Base-by-base conservation (phyloP, 805 yeast species). In the Yarrowia sp. region DNA sequence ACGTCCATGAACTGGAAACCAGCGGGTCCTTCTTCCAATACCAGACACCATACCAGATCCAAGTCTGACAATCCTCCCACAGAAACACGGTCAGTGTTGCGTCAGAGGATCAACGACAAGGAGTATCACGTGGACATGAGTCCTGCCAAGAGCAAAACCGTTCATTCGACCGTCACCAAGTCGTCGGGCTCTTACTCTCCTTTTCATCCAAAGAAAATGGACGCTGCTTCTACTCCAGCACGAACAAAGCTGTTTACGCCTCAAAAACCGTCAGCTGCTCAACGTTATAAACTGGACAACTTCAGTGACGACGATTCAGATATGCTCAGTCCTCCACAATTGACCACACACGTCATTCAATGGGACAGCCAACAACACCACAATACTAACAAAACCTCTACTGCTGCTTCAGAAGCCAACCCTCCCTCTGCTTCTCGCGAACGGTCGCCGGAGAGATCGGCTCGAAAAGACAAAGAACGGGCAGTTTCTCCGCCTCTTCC, bases 311-410 rank as follows among this genome's bases (percentile, higher is more conserved):
- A 49, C 61, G 61, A 50, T 10, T 47, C 61, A 33, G 68, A 56
- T 69, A 75, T 52, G 69, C 70, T 40, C 69, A 71, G 68, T 56
- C 72, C 64, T 12, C 70, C 43, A 49, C 72, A 14, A 63, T 50
- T 44, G 70, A 68, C 61, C 67, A 68, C 66, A 10, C 70, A 30
- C 60, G 68, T 20, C 56, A 66, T 20, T 17, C 68, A 42, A 20
- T 68, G 43, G 69, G 66, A 36, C 53, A 71, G 14, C 70, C 72
- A 24, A 69, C 69, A 12, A 66, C 72, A 9, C 71, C 72, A 9
- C 71, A 70, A 24, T 69, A 69, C 53, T 70, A 70, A 10, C 72
- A 70, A 24, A 34, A 33, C 55, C 6, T 33, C 40, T 0, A 39
- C 34, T 2, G 55, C 40, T 4, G n/a, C n/a, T n/a, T n/a, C n/a